These are phyloP conservation scores for Botryotinia globosa DNA, from an alignment of 2,329 filamentous ascomycete genomes.

Conservation along the genomic window DNA sequence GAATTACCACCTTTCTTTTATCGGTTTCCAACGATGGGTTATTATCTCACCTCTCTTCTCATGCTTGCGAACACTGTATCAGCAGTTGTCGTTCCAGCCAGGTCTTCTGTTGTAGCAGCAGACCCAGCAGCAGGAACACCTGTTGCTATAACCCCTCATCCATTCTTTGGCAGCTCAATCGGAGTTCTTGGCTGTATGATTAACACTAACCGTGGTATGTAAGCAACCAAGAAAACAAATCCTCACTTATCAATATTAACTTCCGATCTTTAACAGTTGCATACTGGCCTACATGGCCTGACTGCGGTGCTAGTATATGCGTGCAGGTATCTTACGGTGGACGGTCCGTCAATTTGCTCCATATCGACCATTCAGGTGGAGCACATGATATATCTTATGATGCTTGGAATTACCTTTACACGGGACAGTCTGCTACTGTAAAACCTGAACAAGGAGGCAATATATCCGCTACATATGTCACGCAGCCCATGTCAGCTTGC, in stretches of 20 bases:
- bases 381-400: conserved; percentile 13
- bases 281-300: conserved; percentile 6
- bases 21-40: neutral
- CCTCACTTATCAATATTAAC: neutral
- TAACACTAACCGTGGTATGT: conserved; percentile 1
- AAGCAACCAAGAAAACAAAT: neutral
- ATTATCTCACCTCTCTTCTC: neutral
- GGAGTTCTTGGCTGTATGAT: conserved; percentile 14
- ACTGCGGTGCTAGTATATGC: conserved; percentile 5
- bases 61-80: neutral
- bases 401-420: conserved; percentile 14
- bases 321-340: neutral
- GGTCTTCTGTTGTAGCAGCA: neutral
- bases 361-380: conserved; percentile 6
- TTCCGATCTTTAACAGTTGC: neutral
- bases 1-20: neutral
- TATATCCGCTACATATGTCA: neutral
- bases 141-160: conserved; percentile 6
- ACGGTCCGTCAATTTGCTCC: neutral
- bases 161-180: neutral
- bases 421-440: neutral
- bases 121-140: neutral
- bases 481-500: conserved; percentile 7
- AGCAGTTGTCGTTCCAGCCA: neutral
- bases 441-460: neutral